Base-by-base conservation (phyloP, 108 stramenopile genomes). In the Nitzschia sp. region DNA sequence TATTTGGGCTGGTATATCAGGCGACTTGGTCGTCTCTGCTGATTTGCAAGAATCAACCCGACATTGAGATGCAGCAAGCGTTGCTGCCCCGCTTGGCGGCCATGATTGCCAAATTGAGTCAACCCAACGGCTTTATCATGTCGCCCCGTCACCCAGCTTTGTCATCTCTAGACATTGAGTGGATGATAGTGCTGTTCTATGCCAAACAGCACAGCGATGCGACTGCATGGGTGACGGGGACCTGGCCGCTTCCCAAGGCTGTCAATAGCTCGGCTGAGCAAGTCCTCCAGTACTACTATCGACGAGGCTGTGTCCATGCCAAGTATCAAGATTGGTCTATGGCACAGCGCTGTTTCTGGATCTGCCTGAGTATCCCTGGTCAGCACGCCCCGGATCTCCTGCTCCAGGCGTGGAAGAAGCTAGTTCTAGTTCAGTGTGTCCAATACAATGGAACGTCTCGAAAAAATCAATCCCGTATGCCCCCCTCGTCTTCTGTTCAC, bases 391-490 rank as follows among this genome's bases (percentile, higher is more conserved):
- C 66, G 57, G 53, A 71, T 38, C 75, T 87, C 25, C 57, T 62
- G 21, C 63, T 87, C 26, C 69, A 76, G 8, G 89, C 89, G n/a
- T 77, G 89, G 81, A 90, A 90, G 62, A 90, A 88, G 62, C 53
- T 83, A 38, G 63, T 84, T 26, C 65, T 90, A 22, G 80, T 84
- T 0, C 85, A 82, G 11, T 86, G 85, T 57, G 48, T 82, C 20
- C 20, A 80, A 67, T 71, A 75, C 37, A 53, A 54, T 46, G 53
- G 69, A 3, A 60, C 51, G 42, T 58, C 41, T 40, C 17, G 21
- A 41, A 41, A 65, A 21, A 67, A 73, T 20, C 55, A 65, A 34
- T 70, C 53, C 24, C 29, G 29, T 34, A 34, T 34, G 29, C 29
- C 29, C 6, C 11, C 53, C 12, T n/a, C 40, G 51, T 12, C 8